Base-by-base conservation (phyloP, 2,329 filamentous ascomycete genomes). In the Claviceps fusiformis region DNA sequence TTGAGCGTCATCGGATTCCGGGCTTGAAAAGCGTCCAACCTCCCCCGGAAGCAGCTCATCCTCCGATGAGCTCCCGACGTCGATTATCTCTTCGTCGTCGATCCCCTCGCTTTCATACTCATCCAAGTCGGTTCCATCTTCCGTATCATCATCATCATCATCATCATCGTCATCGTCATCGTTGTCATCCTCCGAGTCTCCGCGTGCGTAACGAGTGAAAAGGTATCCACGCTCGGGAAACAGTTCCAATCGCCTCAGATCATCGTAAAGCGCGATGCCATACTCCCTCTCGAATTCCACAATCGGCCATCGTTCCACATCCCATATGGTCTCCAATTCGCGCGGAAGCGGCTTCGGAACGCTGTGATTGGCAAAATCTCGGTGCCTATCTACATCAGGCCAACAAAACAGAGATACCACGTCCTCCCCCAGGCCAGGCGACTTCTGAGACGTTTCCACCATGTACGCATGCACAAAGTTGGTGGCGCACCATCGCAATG, bases 61-160 rank as follows among this genome's bases (percentile, higher is more conserved):
- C 13, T 55, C 59, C 15, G 60, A 58, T 1, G 62, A 33, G n/a
- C 9, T 57, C 1, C 58, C 56, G 3, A 59, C 55, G 17, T 68
- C 64, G 1, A 62, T 55, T 13, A 70, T 63, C 9, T 63, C 63
- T 1, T 54, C 62, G 50, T 72, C 70, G 43, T 72, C 70, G 7
- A 73, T 71, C 0, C 68, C 69, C 0, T 71, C 69, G 47, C 70
- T 70, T 44, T 73, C 71, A 17, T 73, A 72, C 48, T 67, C 63
- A 35, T 70, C 60, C 2, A 59, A 55, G 0, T 64, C 61, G 0
- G 57, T 55, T 0, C 60, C 56, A 0, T 56, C 56, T 31, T 53
- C 50, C 33, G 54, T 27, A 24, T 57, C 57, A 8, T 57, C 54
- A 9, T 33, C 31, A 3, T 9, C 8, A 4, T 33, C 31, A 8